Evolutionary conservation across 176 grass and related monocot genomes (phyloP).

Genomic region (Guadua angustifolia): DNA sequence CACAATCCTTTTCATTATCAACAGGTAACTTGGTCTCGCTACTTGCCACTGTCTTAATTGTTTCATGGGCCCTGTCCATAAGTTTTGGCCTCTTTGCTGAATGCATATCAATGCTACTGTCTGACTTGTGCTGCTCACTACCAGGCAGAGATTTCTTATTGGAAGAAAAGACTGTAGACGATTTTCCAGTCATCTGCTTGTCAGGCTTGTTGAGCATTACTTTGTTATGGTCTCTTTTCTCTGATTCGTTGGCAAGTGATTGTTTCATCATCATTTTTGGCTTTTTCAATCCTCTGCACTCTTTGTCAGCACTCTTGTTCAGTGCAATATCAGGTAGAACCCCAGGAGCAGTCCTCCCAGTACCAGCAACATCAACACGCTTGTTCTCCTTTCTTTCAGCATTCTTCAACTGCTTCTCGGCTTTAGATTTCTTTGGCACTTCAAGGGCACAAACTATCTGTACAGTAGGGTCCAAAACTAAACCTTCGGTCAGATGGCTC

Average conservation of each 20-base stretch:
- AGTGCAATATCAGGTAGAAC: conserved; percentile 37
- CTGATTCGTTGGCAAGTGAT: conserved; percentile 46
- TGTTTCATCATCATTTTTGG: conserved; percentile 45
- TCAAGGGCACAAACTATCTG: conserved; percentile 48
- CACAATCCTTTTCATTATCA: conserved; percentile 41
- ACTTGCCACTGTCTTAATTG: conserved; percentile 42
- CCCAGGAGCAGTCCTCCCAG: conserved; percentile 30
- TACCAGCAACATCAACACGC: conserved; percentile 16
- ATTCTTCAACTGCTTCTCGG: conserved; percentile 46
- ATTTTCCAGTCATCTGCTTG: conserved; percentile 49
- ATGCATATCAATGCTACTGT: conserved; percentile 45
- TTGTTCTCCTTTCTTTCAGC: conserved; percentile 57
- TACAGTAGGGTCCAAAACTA: conserved; percentile 43
- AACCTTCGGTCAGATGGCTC: conserved; percentile 30
- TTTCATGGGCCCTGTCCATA: conserved; percentile 43
- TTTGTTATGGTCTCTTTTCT: conserved; percentile 49
- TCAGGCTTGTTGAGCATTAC: conserved; percentile 38
- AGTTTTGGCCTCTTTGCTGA: conserved; percentile 55
- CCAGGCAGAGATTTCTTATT: conserved; percentile 51
- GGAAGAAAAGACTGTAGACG: conserved; percentile 37
- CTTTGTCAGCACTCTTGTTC: conserved; percentile 41
- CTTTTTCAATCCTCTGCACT: conserved; percentile 53
- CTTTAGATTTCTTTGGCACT: conserved; percentile 47
- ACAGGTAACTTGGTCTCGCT: conserved; percentile 28
- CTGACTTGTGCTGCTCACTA: conserved; percentile 48